Conservation (phyloP, 805 yeast species). For the Saturnispora quitensis region DNA sequence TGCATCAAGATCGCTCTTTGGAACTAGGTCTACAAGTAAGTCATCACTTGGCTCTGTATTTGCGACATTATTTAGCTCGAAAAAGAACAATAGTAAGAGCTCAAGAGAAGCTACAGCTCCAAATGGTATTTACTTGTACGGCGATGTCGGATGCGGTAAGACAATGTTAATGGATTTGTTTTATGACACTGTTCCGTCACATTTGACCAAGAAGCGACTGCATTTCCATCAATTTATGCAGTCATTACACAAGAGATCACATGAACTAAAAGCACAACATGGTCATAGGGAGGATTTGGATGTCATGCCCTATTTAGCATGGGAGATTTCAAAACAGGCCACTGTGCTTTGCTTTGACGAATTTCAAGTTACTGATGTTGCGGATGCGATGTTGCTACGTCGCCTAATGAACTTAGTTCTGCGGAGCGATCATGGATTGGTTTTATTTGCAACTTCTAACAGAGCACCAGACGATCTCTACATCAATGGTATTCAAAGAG, state of each 20-base stretch:
- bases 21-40: conserved; percentile 20
- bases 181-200: conserved; percentile 71
- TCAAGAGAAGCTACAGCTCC: conserved; percentile 30
- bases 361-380: conserved; percentile 96
- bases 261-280: conserved; percentile 57
- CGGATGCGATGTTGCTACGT: conserved; percentile 94
- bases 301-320: conserved; percentile 75
- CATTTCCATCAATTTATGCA: conserved; percentile 99
- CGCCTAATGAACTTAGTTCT: conserved; percentile 60
- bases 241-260: conserved; percentile 77
- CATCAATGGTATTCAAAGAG: conserved; percentile 89
- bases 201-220: conserved; percentile 67
- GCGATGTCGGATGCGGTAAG: conserved; percentile 98
- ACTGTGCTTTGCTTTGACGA: conserved; percentile 91
- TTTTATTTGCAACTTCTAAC: conserved; percentile 88
- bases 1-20: not conserved
- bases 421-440: conserved; percentile 69
- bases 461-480: conserved; percentile 92
- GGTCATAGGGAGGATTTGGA: conserved; percentile 63
- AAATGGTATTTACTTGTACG: conserved; percentile 83
- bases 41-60: conserved; percentile 25
- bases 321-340: conserved; percentile 66
- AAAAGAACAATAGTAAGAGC: not conserved
- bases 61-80: conserved; percentile 22
- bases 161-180: conserved; percentile 97